phyloP scores from a whole-genome alignment of 208 protist species.

The Entamoeba dispar region DNA sequence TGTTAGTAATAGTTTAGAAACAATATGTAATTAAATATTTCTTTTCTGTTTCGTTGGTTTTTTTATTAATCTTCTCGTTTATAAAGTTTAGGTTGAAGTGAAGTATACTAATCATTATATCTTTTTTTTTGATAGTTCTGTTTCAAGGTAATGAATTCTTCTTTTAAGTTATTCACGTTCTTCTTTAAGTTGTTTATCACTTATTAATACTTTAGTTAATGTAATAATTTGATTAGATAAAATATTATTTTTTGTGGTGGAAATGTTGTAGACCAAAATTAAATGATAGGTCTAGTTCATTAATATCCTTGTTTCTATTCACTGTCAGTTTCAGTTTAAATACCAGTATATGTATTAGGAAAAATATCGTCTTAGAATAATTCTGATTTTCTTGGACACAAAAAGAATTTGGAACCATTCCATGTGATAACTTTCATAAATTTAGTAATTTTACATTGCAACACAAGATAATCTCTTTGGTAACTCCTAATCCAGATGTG shows the following conservation, averaged over 20 bases:
- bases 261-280: background rate
- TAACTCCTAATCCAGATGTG: constrained; percentile 56
- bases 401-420: constrained; percentile 62
- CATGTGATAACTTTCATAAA: constrained; percentile 56
- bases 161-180: background rate
- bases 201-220: background rate
- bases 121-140: background rate
- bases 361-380: constrained; percentile 50
- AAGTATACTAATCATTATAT: background rate
- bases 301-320: constrained; percentile 43
- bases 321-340: constrained; percentile 27
- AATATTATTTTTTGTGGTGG: background rate
- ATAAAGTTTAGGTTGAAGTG: background rate
- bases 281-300: constrained; percentile 12
- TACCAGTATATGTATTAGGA: constrained; percentile 36
- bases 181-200: background rate
- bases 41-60: too few species aligned
- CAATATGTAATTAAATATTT: too few species aligned
- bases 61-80: too few species aligned
- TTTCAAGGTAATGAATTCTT: background rate
- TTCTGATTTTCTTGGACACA: constrained; percentile 60
- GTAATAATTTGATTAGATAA: background rate
- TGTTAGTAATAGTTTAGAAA: background rate
- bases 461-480: constrained; percentile 60
- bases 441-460: constrained; percentile 53